Base-by-base conservation (phyloP, 208 protist species). In the Acanthamoeba quina region DNA sequence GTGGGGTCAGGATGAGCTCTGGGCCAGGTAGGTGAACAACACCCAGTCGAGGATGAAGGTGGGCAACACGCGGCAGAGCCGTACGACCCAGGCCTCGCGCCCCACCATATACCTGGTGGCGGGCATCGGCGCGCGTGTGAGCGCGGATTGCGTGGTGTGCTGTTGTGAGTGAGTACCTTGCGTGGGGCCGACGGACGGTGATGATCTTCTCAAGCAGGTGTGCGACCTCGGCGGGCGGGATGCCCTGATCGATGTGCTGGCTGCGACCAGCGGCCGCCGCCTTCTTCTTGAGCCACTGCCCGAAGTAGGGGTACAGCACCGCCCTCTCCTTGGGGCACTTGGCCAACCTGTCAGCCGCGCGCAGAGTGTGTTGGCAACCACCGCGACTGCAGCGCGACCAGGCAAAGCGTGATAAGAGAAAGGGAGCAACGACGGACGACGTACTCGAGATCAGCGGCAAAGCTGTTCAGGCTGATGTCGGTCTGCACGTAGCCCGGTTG, bases 121-220 rank as follows among this genome's bases (percentile, higher is more conserved):
- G 21, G 13, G 68, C n/a, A 17, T 41, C 26, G 6, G 37, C 3
- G 52, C 0, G 11, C 2, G 24, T 26, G 21, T 10, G 62, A 11
- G n/a, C n/a, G 60, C 6, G 60, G 60, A 5, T 5, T 47, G 41
- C 41, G 41, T 47, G 2, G 41, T 47, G 62, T 6, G 66, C 26
- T 11, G 21, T 5, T 5, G 66, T 9, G 9, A n/a, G 29, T 10
- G 74, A 11, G 24, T 56, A 58, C 74, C 78, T 11, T 3, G 78
- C 78, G 78, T 86, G 60, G 24, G 78, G 78, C 0, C 49, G 78
- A 26, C 78, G 78, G 10, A 86, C 78, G 78, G 78, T 47, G 44
- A 86, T 86, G 78, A 86, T 86, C 78, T 86, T 86, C 29, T 86
- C 49, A 49, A 86, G 17, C 29, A 86, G 78, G 17, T 62, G 78